Conservation (phyloP, 148 eudicot species). For the Beta vulgaris region DNA sequence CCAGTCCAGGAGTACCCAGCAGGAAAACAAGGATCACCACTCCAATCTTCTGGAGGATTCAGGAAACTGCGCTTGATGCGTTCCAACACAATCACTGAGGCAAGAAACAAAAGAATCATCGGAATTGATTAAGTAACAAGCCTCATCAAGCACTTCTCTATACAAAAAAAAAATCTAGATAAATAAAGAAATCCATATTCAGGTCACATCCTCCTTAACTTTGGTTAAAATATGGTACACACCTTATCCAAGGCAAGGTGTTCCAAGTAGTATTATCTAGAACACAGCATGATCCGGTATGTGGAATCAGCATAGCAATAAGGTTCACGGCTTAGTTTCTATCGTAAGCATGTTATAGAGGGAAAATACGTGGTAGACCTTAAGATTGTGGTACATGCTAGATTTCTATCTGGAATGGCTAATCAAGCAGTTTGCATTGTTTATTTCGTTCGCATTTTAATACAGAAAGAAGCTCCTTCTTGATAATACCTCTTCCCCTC, state of each 20-base stretch:
- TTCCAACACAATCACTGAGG: constrained; percentile 62
- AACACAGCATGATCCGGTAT: background rate
- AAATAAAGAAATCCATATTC: background rate
- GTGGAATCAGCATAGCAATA: background rate
- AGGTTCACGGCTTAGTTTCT: background rate
- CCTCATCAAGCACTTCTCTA: constrained; percentile 4
- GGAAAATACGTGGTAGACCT: background rate
- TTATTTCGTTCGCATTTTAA: background rate
- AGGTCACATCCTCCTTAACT: background rate
- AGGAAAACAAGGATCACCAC: constrained; percentile 97
- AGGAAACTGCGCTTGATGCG: constrained; percentile 44
- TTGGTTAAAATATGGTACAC: background rate
- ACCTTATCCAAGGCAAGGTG: background rate
- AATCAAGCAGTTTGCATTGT: background rate
- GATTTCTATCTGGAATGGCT: background rate
- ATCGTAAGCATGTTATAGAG: background rate
- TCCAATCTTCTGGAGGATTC: constrained; percentile 85
- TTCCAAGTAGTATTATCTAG: background rate
- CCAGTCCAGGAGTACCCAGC: constrained; percentile 85
- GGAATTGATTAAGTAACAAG: background rate
- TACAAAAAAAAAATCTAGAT: background rate
- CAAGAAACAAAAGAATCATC: constrained; percentile 17
- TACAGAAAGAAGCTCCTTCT: background rate
- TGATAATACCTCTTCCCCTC: background rate
- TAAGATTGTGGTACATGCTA: background rate